Percentiles rank a stretch among this genome's conserved stretches.
These are phyloP conservation scores for Haematococcus sp. DNA, from an alignment of 139 green algal genomes.

Conservation along the genomic window DNA sequence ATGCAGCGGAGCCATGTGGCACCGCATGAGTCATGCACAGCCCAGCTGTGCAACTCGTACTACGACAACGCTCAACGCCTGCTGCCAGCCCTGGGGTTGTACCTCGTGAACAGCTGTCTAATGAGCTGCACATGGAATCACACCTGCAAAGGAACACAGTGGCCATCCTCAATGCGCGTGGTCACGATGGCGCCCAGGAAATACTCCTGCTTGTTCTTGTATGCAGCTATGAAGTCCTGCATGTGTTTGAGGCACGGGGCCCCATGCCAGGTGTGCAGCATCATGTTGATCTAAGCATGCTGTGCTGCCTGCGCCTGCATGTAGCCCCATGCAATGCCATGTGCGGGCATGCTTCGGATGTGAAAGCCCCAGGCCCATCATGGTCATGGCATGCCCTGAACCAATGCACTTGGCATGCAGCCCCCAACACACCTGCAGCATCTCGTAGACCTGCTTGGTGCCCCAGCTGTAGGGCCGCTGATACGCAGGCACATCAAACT, in stretches of 20 bases:
- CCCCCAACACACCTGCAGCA: conserved; percentile 27
- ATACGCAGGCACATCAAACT: conserved; percentile 42
- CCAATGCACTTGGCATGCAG: too few species aligned
- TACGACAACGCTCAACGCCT: neutral
- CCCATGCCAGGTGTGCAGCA: neutral
- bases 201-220: conserved; percentile 31
- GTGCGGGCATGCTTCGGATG: too few species aligned
- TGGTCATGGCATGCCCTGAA: too few species aligned
- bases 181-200: conserved; percentile 39
- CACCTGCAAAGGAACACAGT: conserved; percentile 24
- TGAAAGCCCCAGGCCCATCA: too few species aligned
- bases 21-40: neutral
- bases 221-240: conserved; percentile 33
- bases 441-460: conserved; percentile 48
- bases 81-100: neutral
- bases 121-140: too few species aligned
- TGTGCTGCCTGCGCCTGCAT: too few species aligned
- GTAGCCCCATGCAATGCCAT: too few species aligned
- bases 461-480: conserved; percentile 53
- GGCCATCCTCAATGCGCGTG: neutral
- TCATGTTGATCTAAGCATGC: neutral
- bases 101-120: neutral
- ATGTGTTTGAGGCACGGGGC: neutral
- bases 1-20: neutral
- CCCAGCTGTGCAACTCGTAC: neutral